Evolutionary conservation across 148 eudicot genomes (phyloP).

Genomic region (Vaccinium corymbosum): DNA sequence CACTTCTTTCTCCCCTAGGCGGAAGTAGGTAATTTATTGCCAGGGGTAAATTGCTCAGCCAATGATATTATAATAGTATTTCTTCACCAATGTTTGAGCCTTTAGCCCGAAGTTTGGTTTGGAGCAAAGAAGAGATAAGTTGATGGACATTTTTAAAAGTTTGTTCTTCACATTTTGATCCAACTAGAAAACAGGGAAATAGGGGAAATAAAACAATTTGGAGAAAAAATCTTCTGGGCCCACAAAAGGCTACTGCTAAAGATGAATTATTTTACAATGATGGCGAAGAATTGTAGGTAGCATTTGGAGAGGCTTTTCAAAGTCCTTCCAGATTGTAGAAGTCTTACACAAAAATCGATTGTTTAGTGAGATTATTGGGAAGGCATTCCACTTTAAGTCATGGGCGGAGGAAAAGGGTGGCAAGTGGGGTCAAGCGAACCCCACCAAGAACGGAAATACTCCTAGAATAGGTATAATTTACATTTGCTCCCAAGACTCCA

Average conservation of each 20-base stretch:
- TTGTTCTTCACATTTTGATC: neutral
- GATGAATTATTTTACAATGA: neutral
- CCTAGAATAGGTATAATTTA: too few species aligned
- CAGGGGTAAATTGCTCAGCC: neutral
- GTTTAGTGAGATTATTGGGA: neutral
- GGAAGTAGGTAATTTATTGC: slow-evolving; percentile 12
- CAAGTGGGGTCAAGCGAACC: too few species aligned
- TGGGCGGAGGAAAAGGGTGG: too few species aligned
- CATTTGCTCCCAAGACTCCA: too few species aligned
- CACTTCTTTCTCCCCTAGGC: neutral
- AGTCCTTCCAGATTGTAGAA: too few species aligned
- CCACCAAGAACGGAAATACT: too few species aligned
- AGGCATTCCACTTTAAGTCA: neutral
- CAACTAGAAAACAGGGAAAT: neutral
- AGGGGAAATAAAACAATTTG: neutral
- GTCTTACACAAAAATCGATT: too few species aligned
- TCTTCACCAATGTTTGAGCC: neutral
- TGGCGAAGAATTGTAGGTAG: neutral
- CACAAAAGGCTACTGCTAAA: neutral
- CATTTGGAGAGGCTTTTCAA: neutral
- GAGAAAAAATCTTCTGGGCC: neutral
- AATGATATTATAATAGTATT: neutral
- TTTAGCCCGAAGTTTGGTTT: neutral
- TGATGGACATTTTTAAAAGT: neutral
- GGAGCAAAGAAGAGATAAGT: slow-evolving; percentile 2